phyloP scores from a whole-genome alignment of 495 filamentous ascomycete genomes.

The Neurospora cerealis region DNA sequence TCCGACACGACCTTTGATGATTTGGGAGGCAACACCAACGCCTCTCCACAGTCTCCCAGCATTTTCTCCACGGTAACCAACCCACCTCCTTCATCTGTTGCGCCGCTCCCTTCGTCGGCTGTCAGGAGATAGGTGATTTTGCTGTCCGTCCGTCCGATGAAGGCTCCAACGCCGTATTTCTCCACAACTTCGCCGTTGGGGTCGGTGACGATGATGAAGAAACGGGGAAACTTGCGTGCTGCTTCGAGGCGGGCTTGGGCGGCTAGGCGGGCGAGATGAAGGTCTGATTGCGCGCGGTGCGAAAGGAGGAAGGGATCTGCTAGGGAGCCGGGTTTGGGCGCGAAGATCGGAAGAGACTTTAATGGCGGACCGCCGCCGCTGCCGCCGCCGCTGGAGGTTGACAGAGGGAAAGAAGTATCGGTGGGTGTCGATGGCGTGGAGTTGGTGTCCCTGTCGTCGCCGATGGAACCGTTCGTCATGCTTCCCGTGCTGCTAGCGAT shows the following conservation, averaged over 20 bases:
- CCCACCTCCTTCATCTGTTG: conserved; percentile 43
- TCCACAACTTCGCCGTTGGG: conserved; percentile 36
- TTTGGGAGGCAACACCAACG: conserved; percentile 10
- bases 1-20: not conserved
- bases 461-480: not conserved
- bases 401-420: conserved; percentile 6
- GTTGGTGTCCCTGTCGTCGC: not conserved
- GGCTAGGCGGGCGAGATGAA: conserved; percentile 40
- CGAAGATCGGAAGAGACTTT: conserved; percentile 36
- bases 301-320: conserved; percentile 10
- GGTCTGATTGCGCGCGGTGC: conserved; percentile 31
- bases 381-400: not conserved
- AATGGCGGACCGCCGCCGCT: not conserved
- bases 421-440: conserved; percentile 6
- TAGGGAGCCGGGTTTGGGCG: conserved; percentile 22
- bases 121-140: conserved; percentile 47
- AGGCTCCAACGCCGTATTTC: conserved; percentile 42
- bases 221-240: conserved; percentile 41
- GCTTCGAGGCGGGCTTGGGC: conserved; percentile 50
- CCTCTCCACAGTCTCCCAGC: conserved; percentile 34
- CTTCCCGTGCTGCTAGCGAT: not conserved
- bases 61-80: conserved; percentile 46
- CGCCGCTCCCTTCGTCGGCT: conserved; percentile 40
- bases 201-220: conserved; percentile 42
- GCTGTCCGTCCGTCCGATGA: conserved; percentile 47